Evolutionary conservation across 164 flowering plant genomes (phyloP), one percentile per base, ranked within the genome.

Genomic region (Vitis amurensis): DNA sequence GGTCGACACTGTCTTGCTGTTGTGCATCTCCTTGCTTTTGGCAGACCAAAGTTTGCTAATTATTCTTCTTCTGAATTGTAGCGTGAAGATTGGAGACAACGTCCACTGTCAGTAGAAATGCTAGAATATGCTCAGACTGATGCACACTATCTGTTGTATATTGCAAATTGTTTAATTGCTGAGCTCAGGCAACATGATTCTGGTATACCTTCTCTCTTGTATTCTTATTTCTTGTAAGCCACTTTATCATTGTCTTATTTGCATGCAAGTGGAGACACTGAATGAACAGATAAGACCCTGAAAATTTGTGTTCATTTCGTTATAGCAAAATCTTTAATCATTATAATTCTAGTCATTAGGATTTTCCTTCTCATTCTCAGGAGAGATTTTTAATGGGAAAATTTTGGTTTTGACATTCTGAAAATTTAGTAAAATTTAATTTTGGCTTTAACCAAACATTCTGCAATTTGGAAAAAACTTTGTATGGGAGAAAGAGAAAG

Each of bases 41-140:
- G 31, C 7, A 37, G 44, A 37, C 10, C 15, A 37, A 47, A 57
- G 17, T 48, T 71, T 71, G 53, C 11, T 50, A 55, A 12, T 58
- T 65, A 12, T 53, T 1, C 8, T 27, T 62, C 59, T 13, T 58
- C 55, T 72, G 57, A 64, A 64, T 75, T 78, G 61, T 74, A 95
- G 99, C 91, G 91, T 63, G 99, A 90, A 85, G 99, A 96, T 76
- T 96, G 99, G 99, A 86, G 98, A 74, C 90, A 82, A 61, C 99
- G 98, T 29, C 98, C 99, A 31, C 80, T 96, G 19, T 74, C 98
- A 13, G 80, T 4, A 60, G 97, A 93, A 71, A 96, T 91, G 99
- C 81, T 93, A 48, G 78, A 88, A 66, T 96, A 93, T 85, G 97
- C 99, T 74, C 77, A 85, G 68, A 83, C 83, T 4, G 99, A 96